phyloP scores from a whole-genome alignment of 768 basidiomycete species.

The Phaeotremella skinneri region DNA sequence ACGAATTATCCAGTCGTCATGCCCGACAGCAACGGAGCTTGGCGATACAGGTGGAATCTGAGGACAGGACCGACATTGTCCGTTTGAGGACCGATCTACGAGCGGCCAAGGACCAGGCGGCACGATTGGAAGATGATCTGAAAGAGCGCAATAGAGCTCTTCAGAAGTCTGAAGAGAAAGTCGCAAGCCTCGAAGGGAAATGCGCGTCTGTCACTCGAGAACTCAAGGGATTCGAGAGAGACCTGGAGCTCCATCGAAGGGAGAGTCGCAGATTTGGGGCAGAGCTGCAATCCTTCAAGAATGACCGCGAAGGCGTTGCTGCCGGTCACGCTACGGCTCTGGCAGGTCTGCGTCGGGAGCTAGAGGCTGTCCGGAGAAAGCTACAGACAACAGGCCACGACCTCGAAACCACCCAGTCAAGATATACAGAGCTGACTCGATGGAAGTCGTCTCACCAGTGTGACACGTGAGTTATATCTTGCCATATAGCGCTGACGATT shows the following conservation, averaged over 20 bases:
- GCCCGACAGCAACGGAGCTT: constrained; percentile 4
- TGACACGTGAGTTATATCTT: constrained; percentile 58
- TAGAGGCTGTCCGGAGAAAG: constrained; percentile 2
- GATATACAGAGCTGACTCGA: constrained; percentile 47
- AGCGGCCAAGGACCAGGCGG: constrained; percentile 6
- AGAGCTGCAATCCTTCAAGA: constrained; percentile 31
- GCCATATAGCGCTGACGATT: background rate
- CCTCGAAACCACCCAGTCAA: constrained; percentile 12
- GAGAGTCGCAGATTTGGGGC: constrained; percentile 42
- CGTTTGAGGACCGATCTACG: constrained; percentile 11
- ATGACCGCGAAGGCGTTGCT: constrained; percentile 44
- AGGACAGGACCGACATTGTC: constrained; percentile 10
- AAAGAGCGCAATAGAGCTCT: constrained; percentile 8
- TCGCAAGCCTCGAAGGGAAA: constrained; percentile 17
- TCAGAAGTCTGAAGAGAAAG: constrained; percentile 6
- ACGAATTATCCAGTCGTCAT: constrained; percentile 12
- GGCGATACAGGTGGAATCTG: constrained; percentile 10
- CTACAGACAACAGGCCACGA: constrained; percentile 9
- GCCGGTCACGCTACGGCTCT: constrained; percentile 13
- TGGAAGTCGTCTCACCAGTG: constrained; percentile 55
- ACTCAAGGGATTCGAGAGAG: constrained; percentile 34
- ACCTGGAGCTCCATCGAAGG: constrained; percentile 30
- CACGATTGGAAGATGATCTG: constrained; percentile 12
- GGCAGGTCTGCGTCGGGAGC: constrained; percentile 14
- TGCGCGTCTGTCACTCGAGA: constrained; percentile 20